A percentile compares a stretch with the other conserved stretches of the same genome.
Conservation (phyloP, 148 eudicot species). For the Amaranthus palmeri region DNA sequence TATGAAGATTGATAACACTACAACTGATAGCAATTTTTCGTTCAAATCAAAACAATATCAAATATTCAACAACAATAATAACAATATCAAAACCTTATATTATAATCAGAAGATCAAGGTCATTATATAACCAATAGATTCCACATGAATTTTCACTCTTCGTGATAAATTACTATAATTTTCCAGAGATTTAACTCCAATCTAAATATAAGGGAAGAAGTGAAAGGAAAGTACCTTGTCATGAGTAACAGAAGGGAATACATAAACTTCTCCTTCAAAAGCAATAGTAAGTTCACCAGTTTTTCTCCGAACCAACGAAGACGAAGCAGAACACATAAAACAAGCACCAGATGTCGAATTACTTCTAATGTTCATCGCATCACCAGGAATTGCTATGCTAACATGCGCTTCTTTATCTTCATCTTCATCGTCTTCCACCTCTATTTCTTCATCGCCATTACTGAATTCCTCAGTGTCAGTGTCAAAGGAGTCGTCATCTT, state of each 20-base stretch:
- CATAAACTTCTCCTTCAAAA: slow-evolving; percentile 57
- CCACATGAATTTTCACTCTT: too few species aligned
- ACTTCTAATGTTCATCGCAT: not conserved
- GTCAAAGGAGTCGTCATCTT: slow-evolving; percentile 12
- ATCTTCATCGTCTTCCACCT: not conserved
- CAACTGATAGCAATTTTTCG: too few species aligned
- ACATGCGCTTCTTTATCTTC: slow-evolving; percentile 19
- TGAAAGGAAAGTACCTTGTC: slow-evolving; percentile 49
- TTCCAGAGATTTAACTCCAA: too few species aligned
- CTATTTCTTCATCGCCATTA: slow-evolving; percentile 15
- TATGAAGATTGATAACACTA: too few species aligned
- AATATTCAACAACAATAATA: not conserved
- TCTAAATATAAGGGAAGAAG: not conserved
- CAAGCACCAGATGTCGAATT: not conserved
- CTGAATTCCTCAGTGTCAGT: slow-evolving; percentile 23
- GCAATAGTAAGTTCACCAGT: slow-evolving; percentile 55
- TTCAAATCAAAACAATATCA: not conserved
- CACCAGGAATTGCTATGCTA: slow-evolving; percentile 12
- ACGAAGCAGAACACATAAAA: slow-evolving; percentile 2
- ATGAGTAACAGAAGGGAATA: slow-evolving; percentile 58
- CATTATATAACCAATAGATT: not conserved
- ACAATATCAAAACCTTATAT: not conserved
- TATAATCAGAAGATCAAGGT: not conserved
- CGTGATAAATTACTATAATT: too few species aligned
- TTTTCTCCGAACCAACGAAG: slow-evolving; percentile 7